phyloP scores from a whole-genome alignment of 805 yeast species.

The Saccharomyces mikatae region DNA sequence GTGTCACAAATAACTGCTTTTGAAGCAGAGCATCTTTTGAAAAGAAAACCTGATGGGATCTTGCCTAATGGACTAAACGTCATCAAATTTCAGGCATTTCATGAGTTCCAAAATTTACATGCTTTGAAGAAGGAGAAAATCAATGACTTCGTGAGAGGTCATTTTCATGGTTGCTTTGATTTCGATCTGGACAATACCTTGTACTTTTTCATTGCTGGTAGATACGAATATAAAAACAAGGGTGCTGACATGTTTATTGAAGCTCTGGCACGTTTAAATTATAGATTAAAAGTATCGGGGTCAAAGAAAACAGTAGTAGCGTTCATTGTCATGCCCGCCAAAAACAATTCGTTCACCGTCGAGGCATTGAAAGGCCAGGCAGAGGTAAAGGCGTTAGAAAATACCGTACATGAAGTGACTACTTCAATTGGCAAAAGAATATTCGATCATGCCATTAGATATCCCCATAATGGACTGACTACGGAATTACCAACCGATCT shows the following conservation, averaged over 20 bases:
- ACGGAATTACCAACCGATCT: conserved; percentile 67
- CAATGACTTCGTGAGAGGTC: conserved; percentile 92
- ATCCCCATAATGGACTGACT: conserved; percentile 40
- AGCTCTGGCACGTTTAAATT: conserved; percentile 84
- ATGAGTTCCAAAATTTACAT: conserved; percentile 94
- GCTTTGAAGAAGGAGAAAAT: conserved; percentile 86
- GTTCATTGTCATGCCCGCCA: conserved; percentile 96
- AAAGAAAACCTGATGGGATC: conserved; percentile 96
- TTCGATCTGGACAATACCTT: conserved; percentile 89
- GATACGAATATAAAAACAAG: conserved; percentile 93
- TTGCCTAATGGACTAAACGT: conserved; percentile 95
- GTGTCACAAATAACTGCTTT: conserved; percentile 96
- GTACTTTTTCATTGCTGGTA: conserved; percentile 93
- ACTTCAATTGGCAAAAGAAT: conserved; percentile 76
- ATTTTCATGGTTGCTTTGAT: conserved; percentile 93
- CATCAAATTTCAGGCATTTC: conserved; percentile 93
- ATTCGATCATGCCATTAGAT: conserved; percentile 82
- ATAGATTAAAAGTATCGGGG: conserved; percentile 69
- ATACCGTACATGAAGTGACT: conserved; percentile 82
- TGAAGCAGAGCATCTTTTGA: conserved; percentile 85
- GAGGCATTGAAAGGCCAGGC: conserved; percentile 96
- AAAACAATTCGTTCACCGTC: conserved; percentile 86
- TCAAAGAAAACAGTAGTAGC: conserved; percentile 93
- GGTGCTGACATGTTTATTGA: conserved; percentile 95
- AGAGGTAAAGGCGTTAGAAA: conserved; percentile 83